Evolutionary conservation across 441 rosid species (phyloP), one percentile per base, ranked within the genome.

Genomic region (Euphorbia corollata): DNA sequence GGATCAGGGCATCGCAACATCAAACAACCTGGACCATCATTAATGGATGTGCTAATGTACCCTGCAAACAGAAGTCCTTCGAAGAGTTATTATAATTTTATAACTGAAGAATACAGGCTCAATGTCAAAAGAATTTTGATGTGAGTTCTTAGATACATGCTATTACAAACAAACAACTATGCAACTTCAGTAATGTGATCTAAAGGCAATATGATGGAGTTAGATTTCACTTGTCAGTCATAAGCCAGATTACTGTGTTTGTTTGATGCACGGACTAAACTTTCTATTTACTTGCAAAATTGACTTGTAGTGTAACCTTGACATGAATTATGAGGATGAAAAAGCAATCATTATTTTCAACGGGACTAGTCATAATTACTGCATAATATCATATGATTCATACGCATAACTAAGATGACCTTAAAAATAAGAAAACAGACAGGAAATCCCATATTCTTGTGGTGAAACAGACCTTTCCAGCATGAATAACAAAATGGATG

Each of bases 1-100:
- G 98, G 99, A 72, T 88, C 94, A 66, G 99, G 99, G 77, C 99
- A 94, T 73, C 92, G 81, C 76, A 94, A 79, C 81, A 73, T 77
- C 84, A 94, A 80, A 80, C 99, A 94, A 77, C 98, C 98, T 22
- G 97, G 99, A 65, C 99, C 99, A 67, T 87, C 99, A 70, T 83
- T 89, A 79, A 94, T 84, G 56, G 92, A 70, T 61, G 97, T 79
- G 77, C 83, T 75, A 47, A 91, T 83, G 73, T 87, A 90, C 68
- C 98, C 99, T 91, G 68, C 5, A n/a, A 15, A 69, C 64, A 41
- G 70, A 23, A 50, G 3, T 9, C 38, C 59, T 45, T 27, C 30
- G 1, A 63, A 62, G 41, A 61, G n/a, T 2, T 6, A 58, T 11
- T 7, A 68, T 12, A 51, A 36, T 34, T 65, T 11, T 7, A 69